Base-by-base conservation (phyloP, 1,139 yeast species). In the Magnusiomyces fungicola region DNA sequence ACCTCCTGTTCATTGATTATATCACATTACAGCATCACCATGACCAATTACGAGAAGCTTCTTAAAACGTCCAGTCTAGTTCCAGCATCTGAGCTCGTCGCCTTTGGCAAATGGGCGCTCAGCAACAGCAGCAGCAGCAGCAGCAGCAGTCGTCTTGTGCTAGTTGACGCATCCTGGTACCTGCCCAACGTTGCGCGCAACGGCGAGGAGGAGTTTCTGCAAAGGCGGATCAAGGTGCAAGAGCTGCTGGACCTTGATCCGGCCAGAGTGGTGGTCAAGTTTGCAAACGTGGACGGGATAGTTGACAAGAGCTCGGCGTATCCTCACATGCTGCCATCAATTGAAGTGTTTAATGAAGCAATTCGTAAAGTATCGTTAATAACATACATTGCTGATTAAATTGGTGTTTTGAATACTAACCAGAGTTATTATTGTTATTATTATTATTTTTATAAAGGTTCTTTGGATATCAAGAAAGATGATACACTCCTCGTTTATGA, bases 111-210 rank as follows among this genome's bases (percentile, higher is more conserved):
- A 21, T 22, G 29, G 16, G 29, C 23, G 12, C 5, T 21, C 6
- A 12, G 6, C 16, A 18, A 32, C 6, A 18, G 18, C 36, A 27
- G 37, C 37, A 9, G 16, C 16, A 33, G 16, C 23, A 6, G 23
- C 22, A 5, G 10, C 39, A 4, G 10, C 42, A 16, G 16, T 33
- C 43, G 43, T 10, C 3, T 40, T 6, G 43, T 40, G 14, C 84
- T 95, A 0, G 70, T 92, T 24, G 98, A 92, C 64, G 81, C 95
- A 4, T 82, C 97, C 0, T 92, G 97, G 97, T 88, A 80, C 65
- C 75, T 90, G 79, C 96, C 97, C 43, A 83, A 81, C 61, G 71
- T 69, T 43, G 80, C 83, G 10, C 72, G 77, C 47, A 73, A 77
- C 57, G 94, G 83, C 1, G 66, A 52, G 52, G 36, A 44, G 9